Evolutionary conservation across 2,329 filamentous ascomycete genomes (phyloP), one percentile per base, ranked within the genome.

Genomic region (Didymella glomerata): DNA sequence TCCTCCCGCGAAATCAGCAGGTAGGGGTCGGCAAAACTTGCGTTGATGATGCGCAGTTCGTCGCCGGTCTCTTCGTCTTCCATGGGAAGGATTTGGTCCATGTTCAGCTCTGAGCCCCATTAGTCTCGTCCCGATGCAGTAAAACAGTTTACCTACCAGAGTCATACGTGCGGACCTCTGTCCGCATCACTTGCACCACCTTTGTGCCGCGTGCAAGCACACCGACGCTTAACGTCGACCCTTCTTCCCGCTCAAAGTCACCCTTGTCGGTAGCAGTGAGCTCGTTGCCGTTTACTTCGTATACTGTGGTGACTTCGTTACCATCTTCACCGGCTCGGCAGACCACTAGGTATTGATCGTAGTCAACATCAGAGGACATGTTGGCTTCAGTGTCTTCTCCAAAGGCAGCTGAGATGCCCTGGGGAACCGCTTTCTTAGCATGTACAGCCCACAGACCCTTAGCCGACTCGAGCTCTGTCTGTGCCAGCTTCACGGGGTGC

Each of bases 31-130:
- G 86, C 86, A 68, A 98, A 93, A 73, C 91, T 96, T 36, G 91
- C 90, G 69, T 88, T 90, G 45, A 93, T 81, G 41, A 95, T 89
- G 52, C 89, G 85, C 4, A 92, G 89, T 69, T 97, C 92, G 20
- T 86, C 88, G 13, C 90, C 93, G 0, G 89, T 93, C 64, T 95
- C 70, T 48, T 74, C 95, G 68, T 98, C 95, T 62, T 92, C 86
- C 85, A 98, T 92, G 0, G 93, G 92, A 48, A 97, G 85, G 54
- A 99, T 98, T 71, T 98, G 94, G 45, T 89, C 89, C 52, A 99
- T 84, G 11, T 90, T 91, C 59, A 99, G 85, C 76, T 96, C 92
- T 92, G 36, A 2, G 16, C 11, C 1, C 4, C 44, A 20, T 54
- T n/a, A 59, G 28, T 13, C 20, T 8, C 11, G 25, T 18, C 7